phyloP scores from a whole-genome alignment of 495 filamentous ascomycete species.

The Aspergillus nanangensis region DNA sequence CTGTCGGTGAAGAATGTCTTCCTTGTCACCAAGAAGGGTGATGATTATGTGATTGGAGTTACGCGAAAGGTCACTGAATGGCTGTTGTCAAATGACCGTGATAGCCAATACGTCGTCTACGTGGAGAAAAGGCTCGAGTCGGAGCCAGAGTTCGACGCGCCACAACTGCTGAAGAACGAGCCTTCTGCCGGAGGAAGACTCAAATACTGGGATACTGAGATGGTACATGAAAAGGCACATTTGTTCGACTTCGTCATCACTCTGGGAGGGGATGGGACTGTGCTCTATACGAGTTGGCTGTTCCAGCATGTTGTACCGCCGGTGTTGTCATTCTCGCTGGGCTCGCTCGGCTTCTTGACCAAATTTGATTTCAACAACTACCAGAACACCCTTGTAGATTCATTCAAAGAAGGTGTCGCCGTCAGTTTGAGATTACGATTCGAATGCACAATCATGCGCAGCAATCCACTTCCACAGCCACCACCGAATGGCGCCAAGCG shows the following conservation, averaged over 20 bases:
- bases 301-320: slow-evolving; percentile 97
- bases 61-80: slow-evolving; percentile 76
- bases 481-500: slow-evolving; percentile 28
- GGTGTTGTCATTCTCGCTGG: slow-evolving; percentile 84
- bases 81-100: slow-evolving; percentile 75
- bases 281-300: slow-evolving; percentile 92
- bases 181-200: slow-evolving; percentile 55
- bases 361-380: slow-evolving; percentile 88
- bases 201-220: slow-evolving; percentile 75
- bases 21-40: slow-evolving; percentile 83
- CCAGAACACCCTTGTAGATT: slow-evolving; percentile 61
- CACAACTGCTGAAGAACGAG: slow-evolving; percentile 54
- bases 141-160: slow-evolving; percentile 66
- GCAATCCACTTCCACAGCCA: slow-evolving; percentile 40
- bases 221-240: slow-evolving; percentile 74
- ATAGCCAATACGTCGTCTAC: slow-evolving; percentile 66
- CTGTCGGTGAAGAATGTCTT: slow-evolving; percentile 80
- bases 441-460: slow-evolving; percentile 92
- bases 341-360: slow-evolving; percentile 90
- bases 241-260: slow-evolving; percentile 92
- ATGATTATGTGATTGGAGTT: slow-evolving; percentile 72
- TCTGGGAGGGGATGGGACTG: slow-evolving; percentile 94
- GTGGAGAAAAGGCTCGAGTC: slow-evolving; percentile 71
- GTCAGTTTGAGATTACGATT: slow-evolving; percentile 87
- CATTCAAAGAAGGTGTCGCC: slow-evolving; percentile 78